Percentiles rank a stretch among this genome's conserved stretches.
phyloP scores from a whole-genome alignment of 106 monocot genomes.

The Hemerocallis citrina region DNA sequence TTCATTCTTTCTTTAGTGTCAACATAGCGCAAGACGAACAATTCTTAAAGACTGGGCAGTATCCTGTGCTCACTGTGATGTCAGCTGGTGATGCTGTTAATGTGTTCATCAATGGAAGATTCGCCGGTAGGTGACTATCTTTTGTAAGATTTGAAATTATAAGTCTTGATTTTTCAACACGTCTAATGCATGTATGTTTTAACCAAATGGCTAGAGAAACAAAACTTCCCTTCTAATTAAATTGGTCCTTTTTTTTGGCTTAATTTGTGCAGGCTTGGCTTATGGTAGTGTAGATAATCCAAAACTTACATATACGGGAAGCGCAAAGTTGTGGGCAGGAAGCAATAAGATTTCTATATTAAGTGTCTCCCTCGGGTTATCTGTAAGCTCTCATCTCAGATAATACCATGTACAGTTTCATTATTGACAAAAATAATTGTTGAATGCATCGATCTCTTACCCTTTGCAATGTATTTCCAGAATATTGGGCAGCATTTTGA shows the following conservation, averaged over 20 bases:
- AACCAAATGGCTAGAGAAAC: no score
- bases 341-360: constrained; percentile 83
- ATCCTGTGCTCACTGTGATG: constrained; percentile 53
- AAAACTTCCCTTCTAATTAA: not conserved
- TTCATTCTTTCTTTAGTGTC: constrained; percentile 36
- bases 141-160: not conserved
- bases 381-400: constrained; percentile 45
- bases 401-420: no score
- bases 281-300: constrained; percentile 76
- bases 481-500: constrained; percentile 85
- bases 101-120: constrained; percentile 60
- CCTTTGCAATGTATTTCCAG: no score
- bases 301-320: constrained; percentile 68
- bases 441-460: no score
- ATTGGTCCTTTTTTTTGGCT: not conserved
- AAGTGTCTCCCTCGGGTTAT: constrained; percentile 80
- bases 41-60: constrained; percentile 37
- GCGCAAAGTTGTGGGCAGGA: constrained; percentile 73
- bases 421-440: no score
- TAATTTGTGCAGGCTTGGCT: constrained; percentile 40
- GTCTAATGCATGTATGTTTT: no score
- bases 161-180: not conserved
- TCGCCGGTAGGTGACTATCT: constrained; percentile 27
- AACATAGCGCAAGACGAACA: constrained; percentile 40
- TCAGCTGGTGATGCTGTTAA: constrained; percentile 73